Conservation (phyloP, 176 grass and related monocot species). For the Avena eriantha region DNA sequence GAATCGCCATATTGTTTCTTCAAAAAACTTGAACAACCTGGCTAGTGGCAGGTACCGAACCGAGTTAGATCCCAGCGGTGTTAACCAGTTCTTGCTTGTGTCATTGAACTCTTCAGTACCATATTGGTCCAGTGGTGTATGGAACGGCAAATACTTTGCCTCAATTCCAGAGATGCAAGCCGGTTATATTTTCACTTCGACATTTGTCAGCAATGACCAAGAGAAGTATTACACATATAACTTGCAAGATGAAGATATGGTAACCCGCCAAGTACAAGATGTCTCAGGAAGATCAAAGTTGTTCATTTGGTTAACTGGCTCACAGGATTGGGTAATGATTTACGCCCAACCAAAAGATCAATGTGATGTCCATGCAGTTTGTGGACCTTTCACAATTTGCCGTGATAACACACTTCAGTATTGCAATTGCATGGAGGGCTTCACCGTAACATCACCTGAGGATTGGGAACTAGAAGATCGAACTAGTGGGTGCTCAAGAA, state of each 20-base stretch:
- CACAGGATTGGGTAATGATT: constrained; percentile 33
- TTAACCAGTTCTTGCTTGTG: neutral
- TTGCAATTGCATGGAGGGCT: constrained; percentile 58
- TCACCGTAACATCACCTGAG: constrained; percentile 7
- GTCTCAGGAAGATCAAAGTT: constrained; percentile 21
- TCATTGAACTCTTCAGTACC: constrained; percentile 6
- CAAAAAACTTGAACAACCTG: neutral
- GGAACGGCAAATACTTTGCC: constrained; percentile 49
- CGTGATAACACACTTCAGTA: neutral
- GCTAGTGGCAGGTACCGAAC: neutral
- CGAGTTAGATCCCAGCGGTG: neutral
- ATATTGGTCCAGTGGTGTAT: constrained; percentile 40
- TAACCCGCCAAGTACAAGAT: constrained; percentile 4
- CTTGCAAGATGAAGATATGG: neutral
- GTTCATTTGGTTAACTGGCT: neutral
- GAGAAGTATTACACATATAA: constrained; percentile 40
- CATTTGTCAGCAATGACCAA: constrained; percentile 35
- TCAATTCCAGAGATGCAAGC: constrained; percentile 26
- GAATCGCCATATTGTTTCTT: neutral
- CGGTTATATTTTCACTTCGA: neutral
- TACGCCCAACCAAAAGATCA: constrained; percentile 23
- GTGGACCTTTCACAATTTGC: constrained; percentile 56
- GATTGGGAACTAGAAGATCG: constrained; percentile 47
- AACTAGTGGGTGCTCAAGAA: constrained; percentile 52
- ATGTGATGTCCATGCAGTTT: constrained; percentile 47